These are phyloP conservation scores for Fusarium protoensiforme DNA, from an alignment of 2,329 filamentous ascomycete species.

Conservation along the genomic window DNA sequence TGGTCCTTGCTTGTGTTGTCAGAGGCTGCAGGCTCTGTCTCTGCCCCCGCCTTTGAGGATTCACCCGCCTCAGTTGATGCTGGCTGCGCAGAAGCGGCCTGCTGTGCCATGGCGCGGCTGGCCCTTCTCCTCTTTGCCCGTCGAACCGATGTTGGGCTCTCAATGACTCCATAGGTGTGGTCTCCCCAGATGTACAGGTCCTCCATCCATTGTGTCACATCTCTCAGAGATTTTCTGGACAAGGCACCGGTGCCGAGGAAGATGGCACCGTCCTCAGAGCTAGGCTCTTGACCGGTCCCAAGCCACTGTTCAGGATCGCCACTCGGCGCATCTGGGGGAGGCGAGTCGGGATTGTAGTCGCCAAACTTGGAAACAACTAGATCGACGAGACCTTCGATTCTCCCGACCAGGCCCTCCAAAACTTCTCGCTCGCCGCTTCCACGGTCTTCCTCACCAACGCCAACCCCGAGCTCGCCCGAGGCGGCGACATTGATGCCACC, in stretches of 20 bases:
- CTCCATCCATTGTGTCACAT: constrained; percentile 87
- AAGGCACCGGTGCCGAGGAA: constrained; percentile 85
- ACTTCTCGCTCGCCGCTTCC: constrained; percentile 95
- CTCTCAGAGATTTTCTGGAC: constrained; percentile 75
- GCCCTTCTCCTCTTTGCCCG: constrained; percentile 55
- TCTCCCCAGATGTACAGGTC: constrained; percentile 87
- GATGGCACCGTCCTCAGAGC: constrained; percentile 82
- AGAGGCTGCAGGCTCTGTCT: not conserved
- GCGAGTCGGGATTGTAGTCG: constrained; percentile 47
- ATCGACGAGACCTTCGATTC: constrained; percentile 88
- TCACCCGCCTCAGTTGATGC: not conserved
- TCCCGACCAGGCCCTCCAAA: constrained; percentile 83
- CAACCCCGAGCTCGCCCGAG: constrained; percentile 90
- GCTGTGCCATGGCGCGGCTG: constrained; percentile 19
- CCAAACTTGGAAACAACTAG: constrained; percentile 90
- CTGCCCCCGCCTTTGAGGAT: not conserved
- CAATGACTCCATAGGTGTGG: constrained; percentile 84
- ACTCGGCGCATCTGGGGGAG: constrained; percentile 37
- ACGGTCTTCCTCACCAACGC: constrained; percentile 94
- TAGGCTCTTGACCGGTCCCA: constrained; percentile 74
- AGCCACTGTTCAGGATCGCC: constrained; percentile 68
- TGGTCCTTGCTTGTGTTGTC: constrained; percentile 21
- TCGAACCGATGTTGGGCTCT: constrained; percentile 78
- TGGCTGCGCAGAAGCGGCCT: constrained; percentile 1
- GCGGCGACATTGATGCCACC: constrained; percentile 88